phyloP scores from a whole-genome alignment of 331 rosid genomes.

The Malus hybrid region DNA sequence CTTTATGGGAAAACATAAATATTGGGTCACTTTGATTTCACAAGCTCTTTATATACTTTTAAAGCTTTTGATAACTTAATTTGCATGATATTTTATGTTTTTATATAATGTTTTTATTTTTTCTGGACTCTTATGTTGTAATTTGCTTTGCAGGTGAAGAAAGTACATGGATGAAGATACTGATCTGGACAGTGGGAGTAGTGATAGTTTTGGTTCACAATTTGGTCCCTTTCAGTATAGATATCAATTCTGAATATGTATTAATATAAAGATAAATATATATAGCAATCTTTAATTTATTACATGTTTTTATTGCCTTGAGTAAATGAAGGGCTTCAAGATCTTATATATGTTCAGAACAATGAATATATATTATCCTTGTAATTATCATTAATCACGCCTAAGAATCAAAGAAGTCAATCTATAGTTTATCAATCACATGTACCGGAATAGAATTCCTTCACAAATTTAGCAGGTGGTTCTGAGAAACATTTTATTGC shows the following conservation, averaged over 20 bases:
- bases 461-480: background rate
- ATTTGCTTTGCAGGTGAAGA: constrained; percentile 39
- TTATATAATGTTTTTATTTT: background rate
- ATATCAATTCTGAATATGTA: background rate
- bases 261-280: background rate
- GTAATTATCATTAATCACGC: background rate
- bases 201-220: background rate
- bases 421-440: background rate
- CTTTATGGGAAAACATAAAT: too few relatives aligned
- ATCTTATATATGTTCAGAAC: background rate
- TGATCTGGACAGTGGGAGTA: background rate
- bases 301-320: background rate
- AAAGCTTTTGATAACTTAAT: too few relatives aligned
- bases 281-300: background rate
- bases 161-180: constrained; percentile 40
- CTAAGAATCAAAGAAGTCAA: background rate
- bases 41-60: too few relatives aligned
- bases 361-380: background rate
- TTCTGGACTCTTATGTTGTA: background rate
- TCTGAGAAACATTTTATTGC: too few relatives aligned
- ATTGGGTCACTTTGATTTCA: too few relatives aligned
- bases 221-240: background rate
- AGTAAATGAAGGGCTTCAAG: background rate
- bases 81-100: too few relatives aligned
- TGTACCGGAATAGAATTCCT: background rate